Conservation (phyloP, 441 rosid species). For the Bruguiera hainesii region DNA sequence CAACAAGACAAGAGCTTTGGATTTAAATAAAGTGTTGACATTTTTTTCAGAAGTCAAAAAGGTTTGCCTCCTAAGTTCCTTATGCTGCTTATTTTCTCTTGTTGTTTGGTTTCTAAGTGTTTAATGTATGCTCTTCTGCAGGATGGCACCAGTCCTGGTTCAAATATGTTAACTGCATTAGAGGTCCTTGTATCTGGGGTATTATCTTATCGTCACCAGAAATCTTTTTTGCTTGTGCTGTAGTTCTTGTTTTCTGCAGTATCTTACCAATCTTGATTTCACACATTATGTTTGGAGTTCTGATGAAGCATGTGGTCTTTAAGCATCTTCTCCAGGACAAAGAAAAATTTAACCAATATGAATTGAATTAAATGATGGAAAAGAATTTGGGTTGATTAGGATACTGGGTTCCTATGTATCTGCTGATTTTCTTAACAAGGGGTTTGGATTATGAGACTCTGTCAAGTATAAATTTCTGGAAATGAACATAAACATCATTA, state of each 20-base stretch:
- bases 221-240: not conserved
- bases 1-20: conserved; percentile 88
- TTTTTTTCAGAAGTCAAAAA: conserved; percentile 78
- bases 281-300: not conserved
- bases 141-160: conserved; percentile 90
- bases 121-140: conserved; percentile 40
- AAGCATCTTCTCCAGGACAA: not conserved
- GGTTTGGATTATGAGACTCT: too few relatives aligned
- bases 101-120: conserved; percentile 16
- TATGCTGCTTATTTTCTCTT: conserved; percentile 16
- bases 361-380: conserved; percentile 3
- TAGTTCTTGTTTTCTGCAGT: conserved; percentile 1
- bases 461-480: not conserved
- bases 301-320: not conserved
- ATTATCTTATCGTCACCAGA: conserved; percentile 25
- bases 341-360: not conserved
- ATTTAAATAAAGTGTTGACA: conserved; percentile 55
- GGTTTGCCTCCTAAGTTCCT: conserved; percentile 42
- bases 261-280: not conserved
- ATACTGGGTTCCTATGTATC: not conserved
- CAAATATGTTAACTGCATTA: conserved; percentile 86
- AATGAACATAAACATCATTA: not conserved
- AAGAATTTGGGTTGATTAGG: conserved; percentile 2
- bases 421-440: not conserved
- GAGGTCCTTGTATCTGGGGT: conserved; percentile 98